Conservation (phyloP, 2,329 filamentous ascomycete genomes). For the Exophiala spinifera region DNA sequence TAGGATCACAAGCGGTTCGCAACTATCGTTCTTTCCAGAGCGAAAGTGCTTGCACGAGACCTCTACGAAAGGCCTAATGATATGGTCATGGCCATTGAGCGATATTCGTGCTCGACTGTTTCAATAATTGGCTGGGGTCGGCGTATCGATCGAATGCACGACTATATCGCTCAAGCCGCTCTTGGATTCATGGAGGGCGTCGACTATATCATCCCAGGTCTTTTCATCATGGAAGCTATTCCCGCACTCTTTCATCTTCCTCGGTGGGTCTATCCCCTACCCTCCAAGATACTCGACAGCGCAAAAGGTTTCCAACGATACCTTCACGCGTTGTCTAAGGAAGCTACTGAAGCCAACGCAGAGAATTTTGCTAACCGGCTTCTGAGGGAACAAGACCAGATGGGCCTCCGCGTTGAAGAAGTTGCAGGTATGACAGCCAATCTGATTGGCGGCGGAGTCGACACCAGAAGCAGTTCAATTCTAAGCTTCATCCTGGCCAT, state of each 20-base stretch:
- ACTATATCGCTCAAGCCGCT: constrained; percentile 46
- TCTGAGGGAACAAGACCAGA: constrained; percentile 48
- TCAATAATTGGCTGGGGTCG: constrained; percentile 42
- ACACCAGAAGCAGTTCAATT: constrained; percentile 32
- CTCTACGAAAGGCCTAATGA: constrained; percentile 34
- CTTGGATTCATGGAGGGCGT: constrained; percentile 24
- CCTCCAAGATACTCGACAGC: constrained; percentile 28
- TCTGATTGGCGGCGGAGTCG: constrained; percentile 33
- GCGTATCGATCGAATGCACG: constrained; percentile 42
- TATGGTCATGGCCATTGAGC: constrained; percentile 40
- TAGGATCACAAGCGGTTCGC: too few relatives aligned
- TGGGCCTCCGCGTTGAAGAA: constrained; percentile 49
- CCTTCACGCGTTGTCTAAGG: constrained; percentile 52
- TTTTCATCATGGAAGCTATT: constrained; percentile 22
- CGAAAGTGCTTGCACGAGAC: constrained; percentile 49
- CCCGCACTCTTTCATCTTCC: constrained; percentile 43
- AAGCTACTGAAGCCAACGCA: constrained; percentile 44
- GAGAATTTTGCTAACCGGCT: constrained; percentile 45
- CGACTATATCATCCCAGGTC: constrained; percentile 19
- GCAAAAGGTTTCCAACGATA: constrained; percentile 49
- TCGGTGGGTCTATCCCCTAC: constrained; percentile 16
- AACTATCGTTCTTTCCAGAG: constrained; percentile 47
- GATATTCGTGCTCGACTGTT: constrained; percentile 43
- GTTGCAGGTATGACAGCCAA: constrained; percentile 49
- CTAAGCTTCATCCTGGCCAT: constrained; percentile 33